Evolutionary conservation across 768 basidiomycete species (phyloP).

Genomic region (Xerocomus potaroensis): DNA sequence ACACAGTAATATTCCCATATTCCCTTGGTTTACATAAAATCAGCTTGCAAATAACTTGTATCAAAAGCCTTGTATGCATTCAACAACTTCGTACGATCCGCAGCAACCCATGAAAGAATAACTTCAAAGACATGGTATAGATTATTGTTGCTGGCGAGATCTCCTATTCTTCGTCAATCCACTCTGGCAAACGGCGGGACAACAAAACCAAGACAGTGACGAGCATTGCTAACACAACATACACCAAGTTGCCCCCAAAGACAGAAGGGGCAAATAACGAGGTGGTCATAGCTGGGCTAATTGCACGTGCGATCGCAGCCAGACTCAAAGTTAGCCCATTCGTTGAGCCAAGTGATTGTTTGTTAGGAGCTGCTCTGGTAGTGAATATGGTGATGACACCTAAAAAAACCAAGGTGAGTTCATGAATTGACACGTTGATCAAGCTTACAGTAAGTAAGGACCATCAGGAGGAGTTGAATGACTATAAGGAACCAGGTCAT

Average conservation of each 20-base stretch:
- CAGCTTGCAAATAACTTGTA: no score
- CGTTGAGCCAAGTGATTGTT: conserved; percentile 50
- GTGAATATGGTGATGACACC: conserved; percentile 47
- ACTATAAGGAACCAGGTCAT: conserved; percentile 36
- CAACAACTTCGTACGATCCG: no score
- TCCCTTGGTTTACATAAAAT: no score
- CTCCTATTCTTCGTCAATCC: neutral
- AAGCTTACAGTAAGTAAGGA: conserved; percentile 38
- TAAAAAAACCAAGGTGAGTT: neutral
- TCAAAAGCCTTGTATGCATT: no score
- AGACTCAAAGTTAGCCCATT: conserved; percentile 53
- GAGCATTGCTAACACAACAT: conserved; percentile 38
- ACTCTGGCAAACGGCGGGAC: conserved; percentile 7
- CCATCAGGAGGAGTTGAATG: conserved; percentile 18
- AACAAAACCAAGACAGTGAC: conserved; percentile 17
- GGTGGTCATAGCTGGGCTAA: conserved; percentile 46
- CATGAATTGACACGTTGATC: neutral
- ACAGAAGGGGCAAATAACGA: conserved; percentile 50
- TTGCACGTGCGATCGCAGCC: conserved; percentile 41
- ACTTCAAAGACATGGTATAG: no score
- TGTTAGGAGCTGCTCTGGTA: conserved; percentile 49
- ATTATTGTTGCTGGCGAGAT: no score
- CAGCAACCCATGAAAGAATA: no score
- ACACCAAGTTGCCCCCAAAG: conserved; percentile 48
- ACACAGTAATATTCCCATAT: no score